Evolutionary conservation across 2,329 filamentous ascomycete species (phyloP), one percentile per base, ranked within the genome.

Genomic region (Ophiocordyceps camponoti-floridani): DNA sequence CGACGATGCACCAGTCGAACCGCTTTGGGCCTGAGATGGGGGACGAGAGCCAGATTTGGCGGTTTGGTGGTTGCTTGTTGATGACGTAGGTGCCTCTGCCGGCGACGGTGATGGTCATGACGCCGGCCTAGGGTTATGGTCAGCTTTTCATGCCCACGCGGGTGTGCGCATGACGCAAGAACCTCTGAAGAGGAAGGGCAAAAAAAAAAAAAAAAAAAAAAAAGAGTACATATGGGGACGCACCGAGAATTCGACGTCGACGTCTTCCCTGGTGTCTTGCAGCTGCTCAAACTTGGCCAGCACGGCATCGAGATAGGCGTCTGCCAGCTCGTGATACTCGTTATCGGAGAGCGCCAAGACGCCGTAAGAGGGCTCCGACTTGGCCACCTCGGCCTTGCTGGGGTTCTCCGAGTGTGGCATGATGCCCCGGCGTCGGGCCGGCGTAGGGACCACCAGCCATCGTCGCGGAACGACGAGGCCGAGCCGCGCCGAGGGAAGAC

Each of bases 61-160:
- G 91, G 70, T 95, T 96, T 18, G 89, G 87, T 0, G 91, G 91
- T 62, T 98, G 91, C 64, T 98, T 98, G 75, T 98, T 98, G 65
- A 98, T 74, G 48, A 98, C 84, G 59, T 93, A 98, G 28, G 77
- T 89, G 49, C 88, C 87, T 43, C 77, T 68, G 12, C 71, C 67
- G 1, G 77, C 75, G 53, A 84, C 76, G 7, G 67, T 70, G 55
- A 96, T 70, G 50, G 79, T 87, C 53, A 96, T 72, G 46, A 96
- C 87, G 45, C 91, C 89, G 45, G 85, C 75, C 88, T 95, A 54
- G 14, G 11, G 4, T 14, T 4, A 16, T 37, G 33, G 33, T 37
- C 4, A 37, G 33, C 33, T n/a, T n/a, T n/a, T 37, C 16, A n/a
- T 37, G 14, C 5, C 4, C n/a, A n/a, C 33, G 30, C 33, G 31